Evolutionary conservation across 2,329 filamentous ascomycete genomes (phyloP).

Genomic region (Colletotrichum sp.): DNA sequence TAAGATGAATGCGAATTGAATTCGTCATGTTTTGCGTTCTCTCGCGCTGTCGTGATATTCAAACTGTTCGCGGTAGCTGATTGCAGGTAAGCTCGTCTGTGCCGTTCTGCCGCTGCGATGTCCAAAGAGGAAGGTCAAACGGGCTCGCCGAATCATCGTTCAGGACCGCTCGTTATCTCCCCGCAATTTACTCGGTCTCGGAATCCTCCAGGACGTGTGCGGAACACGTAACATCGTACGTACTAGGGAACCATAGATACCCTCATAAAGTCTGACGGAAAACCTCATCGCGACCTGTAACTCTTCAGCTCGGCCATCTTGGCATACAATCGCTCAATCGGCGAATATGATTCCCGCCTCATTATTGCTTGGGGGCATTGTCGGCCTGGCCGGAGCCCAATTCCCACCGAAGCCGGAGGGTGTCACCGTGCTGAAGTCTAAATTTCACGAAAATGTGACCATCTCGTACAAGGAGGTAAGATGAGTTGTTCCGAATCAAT

Average conservation of each 20-base stretch:
- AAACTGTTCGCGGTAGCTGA: neutral
- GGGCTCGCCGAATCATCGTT: neutral
- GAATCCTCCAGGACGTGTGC: neutral
- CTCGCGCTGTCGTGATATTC: neutral
- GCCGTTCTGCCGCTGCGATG: neutral
- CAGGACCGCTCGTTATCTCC: neutral
- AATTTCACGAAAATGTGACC: constrained; percentile 63
- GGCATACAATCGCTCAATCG: neutral
- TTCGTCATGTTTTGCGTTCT: neutral
- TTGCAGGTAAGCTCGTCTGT: neutral
- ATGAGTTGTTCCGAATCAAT: constrained; percentile 16
- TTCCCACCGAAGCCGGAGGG: constrained; percentile 34
- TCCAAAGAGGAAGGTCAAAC: constrained; percentile 13
- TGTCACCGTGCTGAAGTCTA: constrained; percentile 56
- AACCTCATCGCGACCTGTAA: neutral
- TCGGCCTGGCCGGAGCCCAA: constrained; percentile 27
- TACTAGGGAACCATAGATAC: neutral
- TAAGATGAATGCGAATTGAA: neutral
- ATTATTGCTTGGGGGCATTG: constrained; percentile 23
- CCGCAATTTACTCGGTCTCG: neutral
- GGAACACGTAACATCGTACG: constrained; percentile 1
- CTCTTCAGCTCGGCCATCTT: neutral
- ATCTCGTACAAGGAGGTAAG: constrained; percentile 63
- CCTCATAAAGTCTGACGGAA: neutral
- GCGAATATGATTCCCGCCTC: neutral